phyloP scores from a whole-genome alignment of 345 rosid genomes.

The Linum trigynum region DNA sequence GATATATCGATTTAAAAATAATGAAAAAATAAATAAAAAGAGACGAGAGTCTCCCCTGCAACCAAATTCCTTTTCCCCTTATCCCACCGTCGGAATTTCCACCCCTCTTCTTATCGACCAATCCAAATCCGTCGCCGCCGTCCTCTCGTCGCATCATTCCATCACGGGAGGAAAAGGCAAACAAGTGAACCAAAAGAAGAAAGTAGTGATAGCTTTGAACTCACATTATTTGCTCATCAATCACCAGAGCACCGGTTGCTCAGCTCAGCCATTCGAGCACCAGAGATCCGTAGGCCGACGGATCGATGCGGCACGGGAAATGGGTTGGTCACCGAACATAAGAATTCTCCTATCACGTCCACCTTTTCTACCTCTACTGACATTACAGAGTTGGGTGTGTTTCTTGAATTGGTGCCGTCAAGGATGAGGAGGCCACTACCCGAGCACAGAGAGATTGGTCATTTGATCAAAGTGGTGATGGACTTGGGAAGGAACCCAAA shows the following conservation, averaged over 20 bases:
- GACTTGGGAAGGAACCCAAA: slow-evolving; percentile 17
- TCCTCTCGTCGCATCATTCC: too few species aligned
- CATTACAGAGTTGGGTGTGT: slow-evolving; percentile 54
- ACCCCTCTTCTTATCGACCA: too few species aligned
- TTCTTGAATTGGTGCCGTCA: slow-evolving; percentile 64
- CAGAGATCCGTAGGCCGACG: slow-evolving; percentile 46
- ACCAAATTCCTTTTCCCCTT: too few species aligned
- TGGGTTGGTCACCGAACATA: slow-evolving; percentile 28
- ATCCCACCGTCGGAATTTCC: too few species aligned
- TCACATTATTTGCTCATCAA: slow-evolving; percentile 59
- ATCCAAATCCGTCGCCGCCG: too few species aligned
- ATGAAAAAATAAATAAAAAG: too few species aligned
- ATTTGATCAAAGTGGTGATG: slow-evolving; percentile 50
- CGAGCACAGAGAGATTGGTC: slow-evolving; percentile 47
- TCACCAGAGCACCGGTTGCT: slow-evolving; percentile 56
- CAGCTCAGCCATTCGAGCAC: slow-evolving; percentile 36
- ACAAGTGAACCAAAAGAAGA: slow-evolving; percentile 1
- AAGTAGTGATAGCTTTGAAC: slow-evolving; percentile 43
- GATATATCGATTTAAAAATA: too few species aligned
- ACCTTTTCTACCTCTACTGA: slow-evolving; percentile 16
- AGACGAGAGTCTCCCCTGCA: too few species aligned
- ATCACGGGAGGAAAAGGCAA: neutral
- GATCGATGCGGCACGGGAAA: slow-evolving; percentile 32
- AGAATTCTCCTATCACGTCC: slow-evolving; percentile 12
- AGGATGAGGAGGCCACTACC: slow-evolving; percentile 48